Conservation (phyloP, 1,284 basidiomycete species). For the Irpex sp. region DNA sequence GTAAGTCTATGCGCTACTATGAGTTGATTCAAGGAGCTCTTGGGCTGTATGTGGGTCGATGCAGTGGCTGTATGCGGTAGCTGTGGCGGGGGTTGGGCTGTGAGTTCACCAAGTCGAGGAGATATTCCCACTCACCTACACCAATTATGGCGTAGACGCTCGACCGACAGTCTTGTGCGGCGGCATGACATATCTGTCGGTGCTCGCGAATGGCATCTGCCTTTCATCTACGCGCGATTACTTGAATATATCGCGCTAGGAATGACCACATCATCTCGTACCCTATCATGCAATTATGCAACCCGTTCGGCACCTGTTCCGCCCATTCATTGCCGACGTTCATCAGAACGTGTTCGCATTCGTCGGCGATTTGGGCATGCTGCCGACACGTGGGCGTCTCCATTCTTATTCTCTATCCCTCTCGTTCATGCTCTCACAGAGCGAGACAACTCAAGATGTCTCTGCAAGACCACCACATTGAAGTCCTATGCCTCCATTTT, state of each 20-base stretch:
- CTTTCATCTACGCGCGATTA: not conserved
- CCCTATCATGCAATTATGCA: not conserved
- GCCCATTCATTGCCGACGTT: not conserved
- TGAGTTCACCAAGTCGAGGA: not conserved
- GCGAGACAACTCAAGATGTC: not conserved
- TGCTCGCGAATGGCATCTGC: not conserved
- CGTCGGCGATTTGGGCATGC: constrained; percentile 2
- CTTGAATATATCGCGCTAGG: not conserved
- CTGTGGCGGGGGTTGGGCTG: not conserved
- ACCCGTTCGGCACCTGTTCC: not conserved
- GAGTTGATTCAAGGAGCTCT: not conserved
- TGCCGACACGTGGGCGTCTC: constrained; percentile 1
- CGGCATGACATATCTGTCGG: not conserved
- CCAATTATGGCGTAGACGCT: too few species aligned
- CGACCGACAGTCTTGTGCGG: too few species aligned
- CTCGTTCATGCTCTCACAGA: constrained; percentile 1
- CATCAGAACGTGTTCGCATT: constrained; percentile 8
- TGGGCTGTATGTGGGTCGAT: not conserved
- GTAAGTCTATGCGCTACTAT: constrained; percentile 29
- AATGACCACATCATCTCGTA: not conserved
- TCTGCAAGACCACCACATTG: constrained; percentile 1
- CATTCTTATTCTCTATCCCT: not conserved
- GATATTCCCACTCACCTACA: too few species aligned
- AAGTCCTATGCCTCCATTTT: constrained; percentile 12
- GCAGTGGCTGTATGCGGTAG: not conserved